Evolutionary conservation across 1,139 yeast genomes (phyloP).

Genomic region (Protomyces inundatus): DNA sequence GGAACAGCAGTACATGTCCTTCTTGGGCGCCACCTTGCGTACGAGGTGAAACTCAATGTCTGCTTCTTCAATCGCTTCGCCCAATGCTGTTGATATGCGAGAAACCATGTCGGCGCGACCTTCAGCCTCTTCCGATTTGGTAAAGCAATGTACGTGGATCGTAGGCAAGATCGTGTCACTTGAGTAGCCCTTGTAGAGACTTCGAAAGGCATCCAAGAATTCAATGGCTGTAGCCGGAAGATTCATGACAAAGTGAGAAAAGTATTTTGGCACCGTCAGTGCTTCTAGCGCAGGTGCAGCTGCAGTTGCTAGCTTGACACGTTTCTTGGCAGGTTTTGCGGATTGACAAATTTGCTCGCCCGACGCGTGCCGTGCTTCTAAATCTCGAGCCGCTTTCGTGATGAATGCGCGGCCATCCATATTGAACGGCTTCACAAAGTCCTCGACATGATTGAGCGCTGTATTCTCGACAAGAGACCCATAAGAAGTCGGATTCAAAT

Average conservation of each 20-base stretch:
- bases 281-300: not conserved
- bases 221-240: constrained; percentile 88
- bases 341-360: constrained; percentile 28
- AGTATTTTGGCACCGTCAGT: constrained; percentile 51
- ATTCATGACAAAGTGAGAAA: constrained; percentile 84
- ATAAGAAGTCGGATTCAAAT: constrained; percentile 82
- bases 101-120: constrained; percentile 25
- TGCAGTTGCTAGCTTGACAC: not conserved
- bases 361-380: constrained; percentile 40
- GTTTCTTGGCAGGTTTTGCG: not conserved
- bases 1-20: constrained; percentile 88
- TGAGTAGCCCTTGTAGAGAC: constrained; percentile 33
- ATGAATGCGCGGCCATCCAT: constrained; percentile 83
- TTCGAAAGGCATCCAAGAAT: constrained; percentile 50
- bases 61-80: constrained; percentile 45
- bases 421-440: constrained; percentile 59
- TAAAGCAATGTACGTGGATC: constrained; percentile 88
- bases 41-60: constrained; percentile 68
- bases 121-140: constrained; percentile 59
- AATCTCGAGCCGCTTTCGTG: constrained; percentile 50
- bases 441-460: constrained; percentile 48
- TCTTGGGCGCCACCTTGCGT: constrained; percentile 91
- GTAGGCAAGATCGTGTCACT: constrained; percentile 58
- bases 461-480: constrained; percentile 65
- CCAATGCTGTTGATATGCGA: constrained; percentile 54